A percentile compares a stretch with the other conserved stretches of the same genome.
Evolutionary conservation across 768 basidiomycete genomes (phyloP).

Genomic region (Mycena amicta): DNA sequence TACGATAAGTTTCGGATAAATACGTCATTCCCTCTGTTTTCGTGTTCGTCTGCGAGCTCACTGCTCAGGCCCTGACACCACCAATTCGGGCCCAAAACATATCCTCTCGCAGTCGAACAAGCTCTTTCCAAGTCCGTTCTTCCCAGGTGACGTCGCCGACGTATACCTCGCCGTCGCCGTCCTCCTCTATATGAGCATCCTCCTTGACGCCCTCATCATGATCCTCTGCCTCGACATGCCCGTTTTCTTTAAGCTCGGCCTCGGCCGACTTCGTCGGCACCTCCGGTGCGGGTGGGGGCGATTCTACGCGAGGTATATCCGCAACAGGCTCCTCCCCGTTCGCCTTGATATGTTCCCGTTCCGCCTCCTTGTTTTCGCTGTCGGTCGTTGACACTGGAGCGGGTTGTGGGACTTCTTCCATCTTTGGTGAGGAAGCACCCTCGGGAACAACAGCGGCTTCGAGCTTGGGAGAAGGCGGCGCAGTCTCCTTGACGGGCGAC

Average conservation of each 20-base stretch:
- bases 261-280: slow-evolving; percentile 5
- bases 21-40: no score
- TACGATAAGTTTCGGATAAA: no score
- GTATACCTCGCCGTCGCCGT: slow-evolving; percentile 43
- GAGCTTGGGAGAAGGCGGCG: not conserved
- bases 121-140: slow-evolving; percentile 82
- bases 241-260: slow-evolving; percentile 4
- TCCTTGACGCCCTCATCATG: slow-evolving; percentile 17
- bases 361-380: slow-evolving; percentile 3
- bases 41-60: no score
- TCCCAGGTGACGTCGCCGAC: slow-evolving; percentile 80
- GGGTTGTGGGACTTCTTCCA: no score
- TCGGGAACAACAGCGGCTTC: no score
- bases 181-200: slow-evolving; percentile 3
- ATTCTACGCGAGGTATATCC: slow-evolving; percentile 11
- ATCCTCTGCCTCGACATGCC: slow-evolving; percentile 14
- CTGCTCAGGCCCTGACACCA: slow-evolving; percentile 37
- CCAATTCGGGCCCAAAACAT: slow-evolving; percentile 89
- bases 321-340: slow-evolving; percentile 13
- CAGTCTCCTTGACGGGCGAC: not conserved
- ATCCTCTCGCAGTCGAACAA: slow-evolving; percentile 71
- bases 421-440: no score
- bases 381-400: not conserved
- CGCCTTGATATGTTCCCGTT: slow-evolving; percentile 1
- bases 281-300: slow-evolving; percentile 4